Evolutionary conservation across 805 yeast genomes (phyloP).

Genomic region (Metschnikowia cubensis): DNA sequence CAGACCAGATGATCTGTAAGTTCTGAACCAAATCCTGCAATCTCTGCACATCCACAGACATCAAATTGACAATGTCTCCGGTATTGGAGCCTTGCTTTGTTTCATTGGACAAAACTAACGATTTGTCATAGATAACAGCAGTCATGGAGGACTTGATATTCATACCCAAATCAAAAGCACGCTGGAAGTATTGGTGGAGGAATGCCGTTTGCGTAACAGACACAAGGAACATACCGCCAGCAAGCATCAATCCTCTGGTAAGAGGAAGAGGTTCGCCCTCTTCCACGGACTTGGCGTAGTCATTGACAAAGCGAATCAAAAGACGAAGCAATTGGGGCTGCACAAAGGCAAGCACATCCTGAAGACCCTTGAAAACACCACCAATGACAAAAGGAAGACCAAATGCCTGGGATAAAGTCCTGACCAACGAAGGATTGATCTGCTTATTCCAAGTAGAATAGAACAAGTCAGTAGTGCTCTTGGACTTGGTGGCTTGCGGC

Average conservation of each 20-base stretch:
- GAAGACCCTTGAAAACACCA: slow-evolving; percentile 65
- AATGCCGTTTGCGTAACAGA: slow-evolving; percentile 75
- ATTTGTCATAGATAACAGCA: slow-evolving; percentile 62
- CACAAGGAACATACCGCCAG: slow-evolving; percentile 67
- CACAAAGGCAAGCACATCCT: slow-evolving; percentile 63
- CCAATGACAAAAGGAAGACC: slow-evolving; percentile 69
- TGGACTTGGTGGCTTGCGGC: slow-evolving; percentile 63
- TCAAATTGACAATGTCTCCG: slow-evolving; percentile 90
- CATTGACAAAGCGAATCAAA: slow-evolving; percentile 38
- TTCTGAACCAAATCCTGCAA: slow-evolving; percentile 78
- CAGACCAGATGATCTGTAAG: slow-evolving; percentile 83
- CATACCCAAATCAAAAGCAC: slow-evolving; percentile 74
- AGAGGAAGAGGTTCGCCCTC: slow-evolving; percentile 52
- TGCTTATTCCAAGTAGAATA: slow-evolving; percentile 60
- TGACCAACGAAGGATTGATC: slow-evolving; percentile 48
- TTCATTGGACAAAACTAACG: slow-evolving; percentile 67
- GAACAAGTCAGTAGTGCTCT: slow-evolving; percentile 46
- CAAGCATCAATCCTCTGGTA: slow-evolving; percentile 71
- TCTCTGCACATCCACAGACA: slow-evolving; percentile 92
- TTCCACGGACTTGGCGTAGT: slow-evolving; percentile 33
- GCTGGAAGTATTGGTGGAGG: slow-evolving; percentile 74
- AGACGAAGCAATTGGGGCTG: slow-evolving; percentile 22
- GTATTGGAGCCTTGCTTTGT: slow-evolving; percentile 68
- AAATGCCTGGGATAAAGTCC: slow-evolving; percentile 66
- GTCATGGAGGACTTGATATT: slow-evolving; percentile 66